These are phyloP conservation scores for Parietaria judaica DNA, from an alignment of 306 rosid genomes.

Conservation along the genomic window DNA sequence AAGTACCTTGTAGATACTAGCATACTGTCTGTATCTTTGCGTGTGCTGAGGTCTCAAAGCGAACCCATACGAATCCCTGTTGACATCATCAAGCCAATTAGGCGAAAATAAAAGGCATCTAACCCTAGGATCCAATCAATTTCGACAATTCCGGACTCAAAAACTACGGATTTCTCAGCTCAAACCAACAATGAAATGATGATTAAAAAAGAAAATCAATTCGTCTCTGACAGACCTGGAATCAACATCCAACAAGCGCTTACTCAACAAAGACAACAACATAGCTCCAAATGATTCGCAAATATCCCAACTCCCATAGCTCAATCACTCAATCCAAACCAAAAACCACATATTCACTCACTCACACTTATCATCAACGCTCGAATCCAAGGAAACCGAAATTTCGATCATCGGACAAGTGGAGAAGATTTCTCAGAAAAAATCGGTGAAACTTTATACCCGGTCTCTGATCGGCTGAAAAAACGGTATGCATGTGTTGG, in stretches of 20 bases:
- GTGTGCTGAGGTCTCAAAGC: slow-evolving; percentile 87
- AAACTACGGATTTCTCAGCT: neutral
- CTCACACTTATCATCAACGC: neutral
- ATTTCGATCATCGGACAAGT: neutral
- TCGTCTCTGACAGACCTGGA: slow-evolving; percentile 46
- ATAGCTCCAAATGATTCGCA: slow-evolving; percentile 52
- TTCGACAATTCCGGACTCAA: neutral
- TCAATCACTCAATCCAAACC: slow-evolving; percentile 28
- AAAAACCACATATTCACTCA: slow-evolving; percentile 20
- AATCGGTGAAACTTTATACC: neutral
- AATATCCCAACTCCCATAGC: slow-evolving; percentile 53
- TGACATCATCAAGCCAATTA: neutral
- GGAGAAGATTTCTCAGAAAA: neutral
- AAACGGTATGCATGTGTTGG: neutral
- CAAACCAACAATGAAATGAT: too few relatives aligned
- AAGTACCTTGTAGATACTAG: slow-evolving; percentile 66
- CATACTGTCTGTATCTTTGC: slow-evolving; percentile 64
- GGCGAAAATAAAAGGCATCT: neutral
- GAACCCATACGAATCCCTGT: slow-evolving; percentile 88
- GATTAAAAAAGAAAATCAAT: neutral
- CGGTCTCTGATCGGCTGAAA: too few relatives aligned
- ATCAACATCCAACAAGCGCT: slow-evolving; percentile 91
- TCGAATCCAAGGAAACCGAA: neutral
- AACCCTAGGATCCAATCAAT: neutral
- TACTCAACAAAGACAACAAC: slow-evolving; percentile 98